Base-by-base conservation (phyloP, 306 rosid species). In the Glycine soja region DNA sequence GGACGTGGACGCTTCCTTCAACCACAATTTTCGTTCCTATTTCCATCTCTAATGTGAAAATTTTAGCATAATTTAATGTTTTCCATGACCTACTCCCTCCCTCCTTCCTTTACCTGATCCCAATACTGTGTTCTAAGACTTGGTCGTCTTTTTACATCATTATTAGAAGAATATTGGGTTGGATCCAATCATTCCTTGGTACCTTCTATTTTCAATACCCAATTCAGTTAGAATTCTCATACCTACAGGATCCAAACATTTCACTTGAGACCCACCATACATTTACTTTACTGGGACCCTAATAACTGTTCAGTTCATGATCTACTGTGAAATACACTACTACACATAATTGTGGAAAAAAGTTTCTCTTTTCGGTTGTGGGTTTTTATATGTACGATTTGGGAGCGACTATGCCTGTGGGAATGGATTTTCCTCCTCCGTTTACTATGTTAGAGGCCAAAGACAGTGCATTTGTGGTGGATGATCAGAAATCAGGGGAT, bases 391-490 rank as follows among this genome's bases (percentile, higher is more conserved):
- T 78, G 18, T 69, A 78, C 88, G 92, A 51, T 82, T 81, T 83
- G 63, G 78, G 82, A 68, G 15, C 50, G 66, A 85, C 38, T 53
- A 90, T 92, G 93, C 89, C 87, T 13, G 86, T 91, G 46, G 89
- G 89, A 74, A 85, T 78, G 87, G 89, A 89, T 74, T 83, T 84
- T 77, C 76, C 94, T 70, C 90, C 90, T 72, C 86, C 91, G 0
- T 57, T 83, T 52, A 52, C 87, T 9, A 42, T 88, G 69, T 40
- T 82, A 76, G 97, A 89, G 82, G 90, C 89, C 71, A 79, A 86
- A 82, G 88, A 83, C 69, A 85, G 87, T 83, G 83, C 71, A 47
- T 87, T 87, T 7, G 24, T 82, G n/a, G 74, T 83, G 62, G 86
- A 88, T 68, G 90, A 89, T 61, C 88, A 88, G 30, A 82, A 73